A percentile compares a stretch with the other conserved stretches of the same genome.
phyloP scores from a whole-genome alignment of 306 rosid genomes.

The Cercis canadensis region DNA sequence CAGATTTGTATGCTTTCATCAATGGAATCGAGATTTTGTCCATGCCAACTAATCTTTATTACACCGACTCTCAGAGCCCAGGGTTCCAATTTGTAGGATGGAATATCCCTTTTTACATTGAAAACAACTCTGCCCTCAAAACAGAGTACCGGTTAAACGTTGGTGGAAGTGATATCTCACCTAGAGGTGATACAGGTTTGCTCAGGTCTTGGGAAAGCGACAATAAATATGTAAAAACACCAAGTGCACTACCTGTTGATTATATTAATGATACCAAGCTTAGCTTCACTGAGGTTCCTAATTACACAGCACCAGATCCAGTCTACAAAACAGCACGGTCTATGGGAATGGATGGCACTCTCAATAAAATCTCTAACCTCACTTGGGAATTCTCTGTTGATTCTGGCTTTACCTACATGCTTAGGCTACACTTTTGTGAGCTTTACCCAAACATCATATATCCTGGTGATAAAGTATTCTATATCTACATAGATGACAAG shows the following conservation, averaged over 20 bases:
- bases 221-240: not conserved
- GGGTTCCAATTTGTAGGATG: not conserved
- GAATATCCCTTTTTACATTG: not conserved
- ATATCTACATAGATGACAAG: constrained; percentile 25
- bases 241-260: not conserved
- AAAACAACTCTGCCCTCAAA: constrained; percentile 13
- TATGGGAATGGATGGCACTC: not conserved
- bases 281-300: not conserved
- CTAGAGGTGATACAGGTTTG: constrained; percentile 36
- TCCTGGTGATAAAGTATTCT: accelerated
- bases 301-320: constrained; percentile 19
- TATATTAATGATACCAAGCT: accelerated
- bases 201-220: constrained; percentile 30
- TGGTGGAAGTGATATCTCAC: constrained; percentile 2
- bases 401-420: constrained; percentile 3
- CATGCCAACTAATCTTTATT: constrained; percentile 70
- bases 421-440: constrained; percentile 41
- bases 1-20: constrained; percentile 58
- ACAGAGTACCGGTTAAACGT: constrained; percentile 40
- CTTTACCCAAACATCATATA: not conserved
- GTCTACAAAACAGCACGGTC: constrained; percentile 3
- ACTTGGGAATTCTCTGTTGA: constrained; percentile 16
- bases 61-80: not conserved
- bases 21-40: constrained; percentile 81
- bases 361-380: not conserved